phyloP scores from a whole-genome alignment of 2,329 filamentous ascomycete genomes.

The Colletotrichum camelliae region DNA sequence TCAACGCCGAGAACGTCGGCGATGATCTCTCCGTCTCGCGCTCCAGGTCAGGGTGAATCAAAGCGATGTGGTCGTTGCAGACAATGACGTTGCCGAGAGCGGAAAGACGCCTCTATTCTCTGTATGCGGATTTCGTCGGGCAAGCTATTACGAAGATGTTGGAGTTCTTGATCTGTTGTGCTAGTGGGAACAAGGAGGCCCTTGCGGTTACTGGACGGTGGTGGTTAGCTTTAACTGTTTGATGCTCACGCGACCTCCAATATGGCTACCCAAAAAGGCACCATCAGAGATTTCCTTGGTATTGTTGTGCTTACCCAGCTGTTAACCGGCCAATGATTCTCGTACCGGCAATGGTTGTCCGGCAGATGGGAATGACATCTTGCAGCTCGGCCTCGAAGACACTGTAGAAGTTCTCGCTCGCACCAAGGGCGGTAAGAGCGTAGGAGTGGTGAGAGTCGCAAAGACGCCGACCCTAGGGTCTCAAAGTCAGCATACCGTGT shows the following conservation, averaged over 20 bases:
- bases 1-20: constrained; percentile 91
- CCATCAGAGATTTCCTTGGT: not conserved
- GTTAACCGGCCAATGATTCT: constrained; percentile 96
- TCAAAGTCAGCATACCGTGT: constrained; percentile 25
- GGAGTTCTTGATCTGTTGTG: constrained; percentile 96
- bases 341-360: constrained; percentile 95
- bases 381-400: constrained; percentile 97
- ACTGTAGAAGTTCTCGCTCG: constrained; percentile 99
- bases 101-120: constrained; percentile 91
- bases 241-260: not conserved
- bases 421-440: constrained; percentile 90
- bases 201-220: constrained; percentile 77
- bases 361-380: constrained; percentile 96
- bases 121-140: constrained; percentile 93
- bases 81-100: constrained; percentile 97
- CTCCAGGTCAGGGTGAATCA: constrained; percentile 95
- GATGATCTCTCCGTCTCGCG: constrained; percentile 99
- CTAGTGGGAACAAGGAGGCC: constrained; percentile 95
- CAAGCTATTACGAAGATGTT: constrained; percentile 94
- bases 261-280: not conserved
- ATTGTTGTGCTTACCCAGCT: constrained; percentile 67
- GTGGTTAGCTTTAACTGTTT: constrained; percentile 11
- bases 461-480: constrained; percentile 90
- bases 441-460: constrained; percentile 94
- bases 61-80: constrained; percentile 93